Evolutionary conservation across 192 early-diverging fungal species (phyloP), one percentile per base, ranked within the genome.

Genomic region (Diversispora epigaea): DNA sequence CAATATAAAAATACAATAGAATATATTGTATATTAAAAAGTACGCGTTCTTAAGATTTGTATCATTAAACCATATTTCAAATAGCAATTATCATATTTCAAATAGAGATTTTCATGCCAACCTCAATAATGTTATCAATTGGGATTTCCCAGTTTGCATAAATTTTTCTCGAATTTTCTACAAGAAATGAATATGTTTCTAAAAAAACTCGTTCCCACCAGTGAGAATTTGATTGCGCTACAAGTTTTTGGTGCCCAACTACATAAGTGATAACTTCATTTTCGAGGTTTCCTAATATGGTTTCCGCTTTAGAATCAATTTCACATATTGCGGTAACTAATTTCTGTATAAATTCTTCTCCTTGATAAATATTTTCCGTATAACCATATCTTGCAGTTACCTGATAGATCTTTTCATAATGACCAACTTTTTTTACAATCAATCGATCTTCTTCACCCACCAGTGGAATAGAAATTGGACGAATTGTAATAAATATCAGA

Each of bases 401-500:
- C 6, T 21, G 14, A 45, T 72, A 72, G 22, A 14, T 19, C 0
- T 56, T 41, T 17, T 44, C 39, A 40, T 57, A 71, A 32, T 58
- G 14, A 19, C 70, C 41, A 25, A 72, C 41, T 60, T 60, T 72
- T 43, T 46, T 47, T 19, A 72, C 44, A 6, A 72, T 3, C 14
- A 72, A 46, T 21, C 76, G 68, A 56, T 77, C 76, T 11, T 77
- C 55, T 4, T 77, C 55, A 19, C 56, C 64, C 2, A 77, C 66
- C 17, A 25, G 45, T 10, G 76, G 76, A 54, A 61, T 19, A 7
- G 62, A 43, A 14, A 77, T 14, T 25, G 54, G 57, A 25, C 76
- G 68, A 21, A 79, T 67, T 32, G 47, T 56, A 14, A 79, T 60
- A 44, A 79, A 79, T 50, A 79, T 52, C 0, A 65, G 47, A 21